Base-by-base conservation (phyloP, 176 grass and related monocot species). In the Miscanthus lutarioriparius region DNA sequence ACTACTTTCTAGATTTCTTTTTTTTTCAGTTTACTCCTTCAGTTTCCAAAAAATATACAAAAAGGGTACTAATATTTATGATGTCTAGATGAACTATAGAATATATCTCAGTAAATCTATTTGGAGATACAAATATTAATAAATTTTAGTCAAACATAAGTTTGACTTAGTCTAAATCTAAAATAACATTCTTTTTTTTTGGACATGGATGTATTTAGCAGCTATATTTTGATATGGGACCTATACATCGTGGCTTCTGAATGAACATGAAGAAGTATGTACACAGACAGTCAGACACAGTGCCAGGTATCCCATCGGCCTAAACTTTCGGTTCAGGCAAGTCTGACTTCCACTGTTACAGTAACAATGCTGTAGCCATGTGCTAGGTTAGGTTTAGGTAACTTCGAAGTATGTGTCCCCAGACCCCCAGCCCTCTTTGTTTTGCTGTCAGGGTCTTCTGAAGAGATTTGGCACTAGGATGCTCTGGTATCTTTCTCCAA, bases 401-500 rank as follows among this genome's bases (percentile, higher is more conserved):
- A 48, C 16, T 80, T 88, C 2, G 12, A 84, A 56, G 75, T 47
- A 66, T 44, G 16, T 79, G 75, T 79, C 56, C 8, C 56, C 22
- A 25, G 56, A 6, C 22, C 54, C 8, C 56, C 22, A 25, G 56
- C 19, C 22, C 54, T 20, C 17, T 53, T 53, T 53, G 49, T 54
- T 54, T 54, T 8, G 51, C 51, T 54, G 19, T 54, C 56, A 59
- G 19, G 8, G 19, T 20, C 22, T 59, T 40, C 19, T 77, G 23
- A 63, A 32, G 77, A 65, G 26, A 51, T 80, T 22, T 47, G 26
- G 23, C 59, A 79, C 44, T 66, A 62, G 74, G 20, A 38, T 40
- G 53, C 66, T 78, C 64, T 32, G 41, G 10, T 53, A 53, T 74
- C 77, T 86, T 86, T 74, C 65, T 36, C 44, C 67, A 66, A 79